phyloP scores from a whole-genome alignment of 1,284 basidiomycete genomes.

The Microbotryum saponariae region DNA sequence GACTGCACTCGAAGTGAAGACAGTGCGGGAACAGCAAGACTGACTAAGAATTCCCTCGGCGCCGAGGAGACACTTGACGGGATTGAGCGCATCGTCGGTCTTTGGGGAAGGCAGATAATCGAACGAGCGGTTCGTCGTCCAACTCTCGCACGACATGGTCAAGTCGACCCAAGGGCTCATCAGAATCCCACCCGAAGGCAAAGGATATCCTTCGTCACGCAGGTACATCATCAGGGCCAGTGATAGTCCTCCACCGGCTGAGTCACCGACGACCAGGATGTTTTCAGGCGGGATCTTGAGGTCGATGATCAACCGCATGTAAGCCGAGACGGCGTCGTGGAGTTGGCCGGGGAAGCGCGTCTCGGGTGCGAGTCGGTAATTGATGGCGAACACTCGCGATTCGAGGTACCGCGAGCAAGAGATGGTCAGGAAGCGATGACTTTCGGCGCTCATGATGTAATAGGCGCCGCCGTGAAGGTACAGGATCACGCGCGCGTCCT shows the following conservation, averaged over 20 bases:
- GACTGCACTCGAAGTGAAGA: no score
- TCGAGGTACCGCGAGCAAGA: conserved; percentile 83
- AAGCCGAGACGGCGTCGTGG: conserved; percentile 80
- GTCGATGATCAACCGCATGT: conserved; percentile 79
- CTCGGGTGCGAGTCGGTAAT: conserved; percentile 93
- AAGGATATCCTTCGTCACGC: conserved; percentile 52
- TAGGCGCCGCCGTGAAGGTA: conserved; percentile 96
- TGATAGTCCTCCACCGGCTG: conserved; percentile 81
- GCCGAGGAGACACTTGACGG: conserved; percentile 85
- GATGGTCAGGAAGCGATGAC: conserved; percentile 84
- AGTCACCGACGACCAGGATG: conserved; percentile 62
- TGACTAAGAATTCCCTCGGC: conserved; percentile 56
- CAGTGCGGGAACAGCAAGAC: no score
- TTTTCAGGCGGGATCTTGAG: conserved; percentile 85
- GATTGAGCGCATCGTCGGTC: conserved; percentile 71
- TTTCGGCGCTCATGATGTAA: conserved; percentile 88
- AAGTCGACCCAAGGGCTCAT: conserved; percentile 84
- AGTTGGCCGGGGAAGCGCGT: conserved; percentile 87
- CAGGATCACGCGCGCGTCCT: conserved; percentile 72
- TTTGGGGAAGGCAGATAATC: conserved; percentile 44
- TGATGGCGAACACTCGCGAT: conserved; percentile 90
- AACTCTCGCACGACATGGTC: conserved; percentile 78
- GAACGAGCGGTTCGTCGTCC: conserved; percentile 75
- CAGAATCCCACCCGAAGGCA: conserved; percentile 73
- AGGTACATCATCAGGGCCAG: conserved; percentile 87